Conservation (phyloP, 352 stramenopile species). For the Globisporangium cylindrosporum region DNA sequence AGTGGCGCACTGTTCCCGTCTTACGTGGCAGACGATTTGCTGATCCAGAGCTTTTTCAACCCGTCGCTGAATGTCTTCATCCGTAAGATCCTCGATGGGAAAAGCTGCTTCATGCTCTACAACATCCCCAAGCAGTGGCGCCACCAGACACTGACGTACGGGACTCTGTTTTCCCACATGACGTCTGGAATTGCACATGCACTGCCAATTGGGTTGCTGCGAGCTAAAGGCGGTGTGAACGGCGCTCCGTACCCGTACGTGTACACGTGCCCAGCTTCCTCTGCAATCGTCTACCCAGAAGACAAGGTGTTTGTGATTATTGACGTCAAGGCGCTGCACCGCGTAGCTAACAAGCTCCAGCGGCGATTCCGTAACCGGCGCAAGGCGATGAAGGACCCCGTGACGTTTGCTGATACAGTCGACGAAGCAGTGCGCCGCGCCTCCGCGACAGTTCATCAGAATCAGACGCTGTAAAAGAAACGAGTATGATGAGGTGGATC, state of each 20-base stretch:
- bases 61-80: slow-evolving; percentile 84
- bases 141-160: slow-evolving; percentile 45
- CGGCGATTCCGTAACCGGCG: slow-evolving; percentile 52
- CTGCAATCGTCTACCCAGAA: slow-evolving; percentile 54
- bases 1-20: slow-evolving; percentile 75
- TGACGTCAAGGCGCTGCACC: slow-evolving; percentile 68
- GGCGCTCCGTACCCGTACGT: slow-evolving; percentile 72
- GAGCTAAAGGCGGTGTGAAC: slow-evolving; percentile 41
- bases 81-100: slow-evolving; percentile 77
- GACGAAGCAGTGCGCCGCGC: slow-evolving; percentile 5
- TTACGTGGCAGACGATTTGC: slow-evolving; percentile 73
- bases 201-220: slow-evolving; percentile 75
- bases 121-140: slow-evolving; percentile 62
- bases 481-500: not conserved
- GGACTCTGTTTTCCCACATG: slow-evolving; percentile 77
- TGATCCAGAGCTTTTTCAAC: slow-evolving; percentile 89
- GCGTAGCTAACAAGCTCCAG: slow-evolving; percentile 75
- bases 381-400: not conserved
- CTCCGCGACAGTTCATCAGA: not conserved
- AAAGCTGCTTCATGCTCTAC: slow-evolving; percentile 85
- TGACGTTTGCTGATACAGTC: slow-evolving; percentile 15
- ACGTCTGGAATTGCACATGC: slow-evolving; percentile 64
- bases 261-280: slow-evolving; percentile 70
- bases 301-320: slow-evolving; percentile 86
- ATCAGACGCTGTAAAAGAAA: not conserved